These are phyloP conservation scores for Hebeloma cylindrosporum DNA, from an alignment of 768 basidiomycete genomes.

Conservation along the genomic window DNA sequence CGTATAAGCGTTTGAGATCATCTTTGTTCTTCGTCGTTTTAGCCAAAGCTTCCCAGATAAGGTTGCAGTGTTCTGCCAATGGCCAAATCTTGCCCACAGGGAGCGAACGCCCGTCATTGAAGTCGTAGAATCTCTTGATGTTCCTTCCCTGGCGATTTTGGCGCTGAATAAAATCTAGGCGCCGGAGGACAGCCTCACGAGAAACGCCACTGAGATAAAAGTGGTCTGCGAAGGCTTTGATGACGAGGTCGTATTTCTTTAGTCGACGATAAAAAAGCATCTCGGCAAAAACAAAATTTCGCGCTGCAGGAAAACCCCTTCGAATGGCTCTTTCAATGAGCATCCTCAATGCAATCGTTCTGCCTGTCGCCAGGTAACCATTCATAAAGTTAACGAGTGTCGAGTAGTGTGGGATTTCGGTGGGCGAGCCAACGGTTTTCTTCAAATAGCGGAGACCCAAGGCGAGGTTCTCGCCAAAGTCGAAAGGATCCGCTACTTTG, in stretches of 20 bases:
- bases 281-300: slow-evolving; percentile 40
- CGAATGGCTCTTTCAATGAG: slow-evolving; percentile 34
- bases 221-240: slow-evolving; percentile 48
- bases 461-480: slow-evolving; percentile 18
- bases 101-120: slow-evolving; percentile 10
- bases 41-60: slow-evolving; percentile 43
- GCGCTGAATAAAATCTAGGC: slow-evolving; percentile 11
- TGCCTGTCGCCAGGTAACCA: slow-evolving; percentile 34
- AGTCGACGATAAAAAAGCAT: slow-evolving; percentile 41
- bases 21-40: slow-evolving; percentile 19
- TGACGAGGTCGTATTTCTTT: slow-evolving; percentile 29
- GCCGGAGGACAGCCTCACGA: slow-evolving; percentile 29
- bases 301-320: slow-evolving; percentile 17
- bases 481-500: neutral
- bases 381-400: slow-evolving; percentile 35
- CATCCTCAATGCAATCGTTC: slow-evolving; percentile 31
- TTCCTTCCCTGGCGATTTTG: neutral
- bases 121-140: slow-evolving; percentile 11
- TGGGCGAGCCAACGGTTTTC: slow-evolving; percentile 12
- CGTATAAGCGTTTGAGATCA: slow-evolving; percentile 42
- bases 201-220: slow-evolving; percentile 60
- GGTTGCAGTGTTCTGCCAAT: slow-evolving; percentile 29
- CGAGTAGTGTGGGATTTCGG: slow-evolving; percentile 24
- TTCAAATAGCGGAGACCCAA: slow-evolving; percentile 25
- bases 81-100: slow-evolving; percentile 36